phyloP scores from a whole-genome alignment of 768 basidiomycete genomes.

The Calocera cornea region DNA sequence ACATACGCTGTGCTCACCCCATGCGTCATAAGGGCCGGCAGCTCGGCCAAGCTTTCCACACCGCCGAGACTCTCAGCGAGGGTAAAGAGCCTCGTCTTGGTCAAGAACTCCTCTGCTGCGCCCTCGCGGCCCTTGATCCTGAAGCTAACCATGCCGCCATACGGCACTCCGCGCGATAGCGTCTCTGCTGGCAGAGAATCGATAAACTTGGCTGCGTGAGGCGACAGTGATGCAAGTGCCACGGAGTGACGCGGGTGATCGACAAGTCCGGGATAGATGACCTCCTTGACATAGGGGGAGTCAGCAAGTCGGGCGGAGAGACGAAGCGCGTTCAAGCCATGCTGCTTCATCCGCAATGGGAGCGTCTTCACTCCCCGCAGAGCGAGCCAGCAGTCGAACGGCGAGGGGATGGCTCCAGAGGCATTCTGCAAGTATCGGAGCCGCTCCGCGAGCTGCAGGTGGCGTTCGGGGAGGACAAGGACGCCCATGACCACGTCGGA shows the following conservation, averaged over 20 bases:
- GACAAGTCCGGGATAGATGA: conserved; percentile 74
- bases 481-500: conserved; percentile 88
- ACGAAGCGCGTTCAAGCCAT: conserved; percentile 68
- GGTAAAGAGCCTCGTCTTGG: conserved; percentile 49
- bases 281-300: conserved; percentile 51
- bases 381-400: conserved; percentile 82
- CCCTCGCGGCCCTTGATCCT: conserved; percentile 35
- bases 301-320: conserved; percentile 50
- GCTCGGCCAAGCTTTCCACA: conserved; percentile 80
- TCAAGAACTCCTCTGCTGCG: conserved; percentile 56
- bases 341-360: conserved; percentile 71
- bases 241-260: conserved; percentile 51
- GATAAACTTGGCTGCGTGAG: conserved; percentile 57
- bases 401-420: conserved; percentile 66
- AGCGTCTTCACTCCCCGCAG: conserved; percentile 88
- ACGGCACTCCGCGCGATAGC: conserved; percentile 53
- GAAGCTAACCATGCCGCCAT: conserved; percentile 80
- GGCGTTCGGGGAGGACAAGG: conserved; percentile 50
- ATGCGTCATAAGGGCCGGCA: conserved; percentile 84
- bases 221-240: conserved; percentile 44
- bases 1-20: conserved; percentile 25
- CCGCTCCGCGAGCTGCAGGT: conserved; percentile 33
- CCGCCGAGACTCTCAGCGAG: conserved; percentile 86
- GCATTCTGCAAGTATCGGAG: conserved; percentile 86
- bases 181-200: conserved; percentile 27